Evolutionary conservation across 2,329 filamentous ascomycete species (phyloP), one percentile per base, ranked within the genome.

Genomic region (Verticillium albo-atrum): DNA sequence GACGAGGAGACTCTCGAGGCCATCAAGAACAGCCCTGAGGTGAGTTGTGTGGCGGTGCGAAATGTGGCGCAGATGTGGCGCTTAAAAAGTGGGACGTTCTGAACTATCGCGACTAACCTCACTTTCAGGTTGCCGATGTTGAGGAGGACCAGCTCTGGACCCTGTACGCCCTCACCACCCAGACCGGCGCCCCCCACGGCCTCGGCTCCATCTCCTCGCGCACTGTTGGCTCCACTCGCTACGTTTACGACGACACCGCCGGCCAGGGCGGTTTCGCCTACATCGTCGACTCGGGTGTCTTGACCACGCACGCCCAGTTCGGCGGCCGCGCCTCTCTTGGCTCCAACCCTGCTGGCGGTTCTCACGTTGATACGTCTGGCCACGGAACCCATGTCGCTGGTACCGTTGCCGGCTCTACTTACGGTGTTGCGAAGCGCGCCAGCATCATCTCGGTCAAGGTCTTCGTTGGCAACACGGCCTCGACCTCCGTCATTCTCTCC

Each of bases 301-400:
- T 61, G 26, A 42, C 65, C 3, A 54, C 55, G 17, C 66, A 69
- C 55, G 34, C 68, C 65, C 68, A 75, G 42, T 75, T 75, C 42
- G 71, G 67, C n/a, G 71, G 71, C 17, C 72, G 73, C 50, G 63
- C 63, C 27, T 26, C 42, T 10, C 56, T 56, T 20, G 58, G 59
- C 9, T 60, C 56, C 26, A 68, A 64, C 60, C 65, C 71, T 55
- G 64, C 65, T 50, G 65, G 67, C 35, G 64, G 63, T 23, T 61
- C 65, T 42, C 67, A 72, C 54, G 69, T 69, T 57, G 73, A 79
- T 67, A 65, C 60, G 3, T 68, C 72, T 27, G 79, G 79, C 26
- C 78, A 82, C 64, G 79, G 79, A 28, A 82, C 79, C 1, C 78
- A 81, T 64, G 72, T 75, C 52, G 74, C 79, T 7, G 79, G 78